Conservation (phyloP, 78 protist species). For the Chrysochromulina parva region DNA sequence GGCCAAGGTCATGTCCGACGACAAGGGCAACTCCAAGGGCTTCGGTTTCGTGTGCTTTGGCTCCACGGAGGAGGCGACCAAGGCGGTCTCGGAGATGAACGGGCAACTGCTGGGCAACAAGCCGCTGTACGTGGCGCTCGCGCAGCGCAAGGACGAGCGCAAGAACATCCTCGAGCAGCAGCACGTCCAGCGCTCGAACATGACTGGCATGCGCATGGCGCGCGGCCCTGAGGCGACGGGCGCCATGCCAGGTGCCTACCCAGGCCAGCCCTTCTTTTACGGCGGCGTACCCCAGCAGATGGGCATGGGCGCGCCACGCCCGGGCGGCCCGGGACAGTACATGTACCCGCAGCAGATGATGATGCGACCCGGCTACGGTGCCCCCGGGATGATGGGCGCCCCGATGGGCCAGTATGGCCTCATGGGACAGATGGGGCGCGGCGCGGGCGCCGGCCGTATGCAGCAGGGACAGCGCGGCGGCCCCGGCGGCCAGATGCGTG, state of each 20-base stretch:
- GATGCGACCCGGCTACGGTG: not conserved
- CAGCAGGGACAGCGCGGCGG: not conserved
- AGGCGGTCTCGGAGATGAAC: conserved; percentile 93
- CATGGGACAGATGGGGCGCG: not conserved
- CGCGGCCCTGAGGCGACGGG: not conserved
- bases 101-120: conserved; percentile 82
- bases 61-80: conserved; percentile 89
- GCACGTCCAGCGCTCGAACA: conserved; percentile 56
- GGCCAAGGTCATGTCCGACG: conserved; percentile 87
- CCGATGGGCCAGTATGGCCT: conserved; percentile 26
- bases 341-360: conserved; percentile 23
- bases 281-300: not conserved
- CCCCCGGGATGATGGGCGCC: not conserved
- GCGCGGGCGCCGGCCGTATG: not conserved
- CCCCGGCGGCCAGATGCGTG: not conserved
- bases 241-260: not conserved
- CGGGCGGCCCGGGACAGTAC: not conserved
- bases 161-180: conserved; percentile 78
- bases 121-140: conserved; percentile 95
- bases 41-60: conserved; percentile 97
- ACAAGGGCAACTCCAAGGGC: conserved; percentile 67
- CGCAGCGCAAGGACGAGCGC: conserved; percentile 63
- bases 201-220: not conserved
- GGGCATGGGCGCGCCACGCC: not conserved
- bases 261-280: not conserved